Percentiles rank a stretch among this genome's conserved stretches.
phyloP scores from a whole-genome alignment of 192 early-diverging fungal genomes.

The Podila verticillata region DNA sequence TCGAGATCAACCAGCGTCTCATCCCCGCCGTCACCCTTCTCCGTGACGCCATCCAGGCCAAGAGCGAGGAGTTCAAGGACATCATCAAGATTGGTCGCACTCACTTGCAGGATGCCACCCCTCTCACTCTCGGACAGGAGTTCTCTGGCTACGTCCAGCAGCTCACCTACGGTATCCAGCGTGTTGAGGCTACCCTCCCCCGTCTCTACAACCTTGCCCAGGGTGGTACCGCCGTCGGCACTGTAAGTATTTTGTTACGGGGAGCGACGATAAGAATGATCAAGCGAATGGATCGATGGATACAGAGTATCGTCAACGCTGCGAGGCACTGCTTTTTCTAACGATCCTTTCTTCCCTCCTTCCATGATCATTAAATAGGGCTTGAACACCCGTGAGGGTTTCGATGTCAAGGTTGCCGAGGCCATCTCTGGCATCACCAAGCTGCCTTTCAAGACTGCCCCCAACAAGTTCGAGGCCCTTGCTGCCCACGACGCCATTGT shows the following conservation, averaged over 20 bases:
- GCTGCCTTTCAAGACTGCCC: constrained; percentile 92
- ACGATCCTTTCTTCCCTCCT: too few relatives aligned
- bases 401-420: constrained; percentile 89
- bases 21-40: constrained; percentile 87
- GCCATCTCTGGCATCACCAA: constrained; percentile 91
- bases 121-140: constrained; percentile 97
- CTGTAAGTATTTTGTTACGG: constrained; percentile 51
- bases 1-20: constrained; percentile 84
- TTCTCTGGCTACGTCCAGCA: constrained; percentile 98
- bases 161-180: constrained; percentile 88
- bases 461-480: constrained; percentile 99
- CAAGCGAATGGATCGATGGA: neutral
- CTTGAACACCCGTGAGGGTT: constrained; percentile 94
- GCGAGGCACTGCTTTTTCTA: too few relatives aligned
- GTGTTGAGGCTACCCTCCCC: constrained; percentile 84
- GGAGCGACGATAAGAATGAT: too few relatives aligned
- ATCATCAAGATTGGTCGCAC: constrained; percentile 99
- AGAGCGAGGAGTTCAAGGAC: constrained; percentile 84
- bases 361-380: constrained; percentile 55
- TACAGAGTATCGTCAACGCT: neutral
- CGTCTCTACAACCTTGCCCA: constrained; percentile 94
- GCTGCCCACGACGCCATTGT: constrained; percentile 99
- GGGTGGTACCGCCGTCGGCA: constrained; percentile 97
- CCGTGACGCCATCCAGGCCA: constrained; percentile 79
- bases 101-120: constrained; percentile 98